Evolutionary conservation across 768 basidiomycete species (phyloP), one percentile per base, ranked within the genome.

Genomic region (Termitomyces sp.): DNA sequence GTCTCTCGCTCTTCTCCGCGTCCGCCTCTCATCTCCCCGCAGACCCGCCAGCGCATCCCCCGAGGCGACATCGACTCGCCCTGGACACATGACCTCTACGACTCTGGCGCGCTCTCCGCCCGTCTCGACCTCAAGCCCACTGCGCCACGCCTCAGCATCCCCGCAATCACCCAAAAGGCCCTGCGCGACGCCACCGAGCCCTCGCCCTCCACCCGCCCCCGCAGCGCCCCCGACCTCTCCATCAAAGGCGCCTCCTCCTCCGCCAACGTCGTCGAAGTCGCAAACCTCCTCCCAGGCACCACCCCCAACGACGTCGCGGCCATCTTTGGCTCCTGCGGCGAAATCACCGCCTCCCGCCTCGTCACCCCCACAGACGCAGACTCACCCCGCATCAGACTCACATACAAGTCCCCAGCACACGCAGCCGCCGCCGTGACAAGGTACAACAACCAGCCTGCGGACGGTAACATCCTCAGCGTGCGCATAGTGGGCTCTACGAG

Each of bases 291-390:
- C 10, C 74, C 75, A 11, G 92, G 92, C 1, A 94, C 92, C 31
- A 92, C 89, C 8, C 81, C 88, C 15, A 91, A 89, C 15, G 92
- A 94, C 71, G 92, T 94, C 52, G 83, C 86, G 70, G 90, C 92
- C 31, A 93, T 93, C 58, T 94, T 94, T 80, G 87, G 88, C 64
- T 85, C 87, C 29, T 91, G 91, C 66, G 90, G 90, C 7, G 75
- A 83, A 20, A 85, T 90, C 63, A 80, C 83, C 37, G 77, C 79
- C 17, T 76, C 77, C 38, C 79, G 77, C 54, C 72, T 81, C 17
- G 65, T 77, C 12, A 65, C 60, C 1, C 49, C 45, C 14, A 8
- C 69, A 54, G 69, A 66, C 67, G 68, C 67, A 57, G 71, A 71
- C 3, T 42, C 60, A 10, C 82, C 88, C 14, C 72, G 78, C 3